Evolutionary conservation across 192 early-diverging fungal species (phyloP).

Genomic region (Anaeromyces robustus): DNA sequence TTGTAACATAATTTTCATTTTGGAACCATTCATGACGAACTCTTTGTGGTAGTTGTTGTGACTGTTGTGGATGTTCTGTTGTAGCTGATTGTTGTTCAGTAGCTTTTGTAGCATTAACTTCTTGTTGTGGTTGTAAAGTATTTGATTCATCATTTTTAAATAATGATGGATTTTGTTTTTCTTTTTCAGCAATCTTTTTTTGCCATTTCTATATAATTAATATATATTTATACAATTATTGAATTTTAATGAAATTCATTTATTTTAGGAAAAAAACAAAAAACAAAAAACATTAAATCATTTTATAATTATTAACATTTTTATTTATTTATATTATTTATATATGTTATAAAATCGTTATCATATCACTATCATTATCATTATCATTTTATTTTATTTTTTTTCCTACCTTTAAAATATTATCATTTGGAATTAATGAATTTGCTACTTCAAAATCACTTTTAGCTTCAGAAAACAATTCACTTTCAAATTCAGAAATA

Average conservation of each 20-base stretch:
- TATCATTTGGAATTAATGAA: background rate
- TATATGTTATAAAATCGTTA: no score
- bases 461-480: background rate
- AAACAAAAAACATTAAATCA: no score
- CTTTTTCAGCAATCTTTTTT: background rate
- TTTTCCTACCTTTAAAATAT: background rate
- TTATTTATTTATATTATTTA: no score
- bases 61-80: background rate
- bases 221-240: no score
- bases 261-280: no score
- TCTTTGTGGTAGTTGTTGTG: background rate
- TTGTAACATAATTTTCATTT: constrained; percentile 71
- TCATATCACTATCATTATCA: no score
- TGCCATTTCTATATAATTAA: background rate
- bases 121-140: background rate
- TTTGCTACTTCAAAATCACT: background rate
- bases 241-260: no score
- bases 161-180: background rate
- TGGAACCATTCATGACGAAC: constrained; percentile 95
- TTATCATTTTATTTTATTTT: no score
- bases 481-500: background rate
- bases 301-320: no score
- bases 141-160: background rate
- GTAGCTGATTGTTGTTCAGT: background rate
- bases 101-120: background rate